Evolutionary conservation across 2,329 filamentous ascomycete genomes (phyloP), one percentile per base, ranked within the genome.

Genomic region (Aurifilum marmelostoma): DNA sequence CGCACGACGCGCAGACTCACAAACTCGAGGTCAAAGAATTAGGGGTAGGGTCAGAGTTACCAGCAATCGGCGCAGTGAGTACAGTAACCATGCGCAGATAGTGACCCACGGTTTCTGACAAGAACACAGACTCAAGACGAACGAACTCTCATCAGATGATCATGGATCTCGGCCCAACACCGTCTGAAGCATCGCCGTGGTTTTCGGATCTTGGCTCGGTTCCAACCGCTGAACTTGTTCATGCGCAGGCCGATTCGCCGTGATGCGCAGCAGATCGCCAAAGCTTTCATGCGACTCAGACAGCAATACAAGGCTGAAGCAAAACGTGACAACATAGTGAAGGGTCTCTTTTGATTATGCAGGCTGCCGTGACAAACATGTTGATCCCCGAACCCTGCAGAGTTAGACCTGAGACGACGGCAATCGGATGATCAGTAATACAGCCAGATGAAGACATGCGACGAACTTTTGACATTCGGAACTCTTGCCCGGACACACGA

Each of bases 381-480:
- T 21, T 50, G 27, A 50, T 52, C 27, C 61, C 61, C 27, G 29
- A 52, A 63, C 29, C 41, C 24, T 61, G 59, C 24, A 61, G 34
- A 43, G 14, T 24, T 21, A 24, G 43, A 52, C 24, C 16, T 37
- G 61, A 52, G 43, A 63, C 43, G 29, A 29, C 21, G 61, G 41
- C 29, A 34, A 50, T 63, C 29, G 59, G 59, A 16, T 41, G 34
- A 61, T 61, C 59, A 43, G 34, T 37, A 59, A 21, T 37, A 59
- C 18, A 8, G 56, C 16, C 32, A 37, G 56, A 37, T 59, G 56
- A 61, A 41, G 59, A 61, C 43, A 37, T 24, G 43, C 21, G 61
- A 63, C 43, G 61, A 63, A 63, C 61, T 39, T n/a, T 32, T 27
- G 34, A 37, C 21, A 24, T 43, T 14, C 39, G 34, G 43, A 34